phyloP scores from a whole-genome alignment of 805 yeast genomes.

The Saturnispora serradocipensis region DNA sequence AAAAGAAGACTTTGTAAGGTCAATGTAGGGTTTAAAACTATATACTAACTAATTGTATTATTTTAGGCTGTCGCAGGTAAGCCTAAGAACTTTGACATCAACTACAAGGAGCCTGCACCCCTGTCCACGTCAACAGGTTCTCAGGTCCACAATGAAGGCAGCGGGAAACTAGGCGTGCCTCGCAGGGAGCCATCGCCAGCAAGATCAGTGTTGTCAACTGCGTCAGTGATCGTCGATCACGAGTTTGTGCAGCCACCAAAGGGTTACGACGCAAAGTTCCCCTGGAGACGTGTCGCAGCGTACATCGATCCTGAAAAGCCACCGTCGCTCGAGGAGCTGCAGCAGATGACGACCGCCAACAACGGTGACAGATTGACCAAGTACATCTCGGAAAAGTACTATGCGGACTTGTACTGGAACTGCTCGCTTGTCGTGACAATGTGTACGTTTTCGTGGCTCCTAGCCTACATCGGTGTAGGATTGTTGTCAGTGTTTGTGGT shows the following conservation, averaged over 20 bases:
- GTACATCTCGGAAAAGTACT: slow-evolving; percentile 59
- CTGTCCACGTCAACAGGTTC: neutral
- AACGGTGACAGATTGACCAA: slow-evolving; percentile 35
- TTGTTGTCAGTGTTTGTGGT: slow-evolving; percentile 54
- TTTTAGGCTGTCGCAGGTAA: neutral
- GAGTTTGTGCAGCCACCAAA: slow-evolving; percentile 8
- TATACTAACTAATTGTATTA: neutral
- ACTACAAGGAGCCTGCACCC: neutral
- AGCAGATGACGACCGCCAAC: slow-evolving; percentile 12
- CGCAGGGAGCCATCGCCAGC: neutral
- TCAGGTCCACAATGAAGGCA: neutral
- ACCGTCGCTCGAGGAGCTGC: slow-evolving; percentile 14
- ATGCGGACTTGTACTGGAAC: slow-evolving; percentile 67
- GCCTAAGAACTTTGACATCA: neutral
- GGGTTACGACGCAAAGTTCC: slow-evolving; percentile 19
- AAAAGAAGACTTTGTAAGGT: neutral
- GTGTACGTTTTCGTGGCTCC: slow-evolving; percentile 61
- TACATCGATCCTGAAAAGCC: slow-evolving; percentile 23
- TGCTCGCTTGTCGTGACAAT: slow-evolving; percentile 55
- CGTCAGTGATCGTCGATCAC: neutral
- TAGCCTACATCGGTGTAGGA: slow-evolving; percentile 57
- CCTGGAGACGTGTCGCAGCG: slow-evolving; percentile 29
- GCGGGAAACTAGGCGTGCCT: neutral
- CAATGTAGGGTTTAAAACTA: neutral
- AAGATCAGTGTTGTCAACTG: neutral